phyloP scores from a whole-genome alignment of 2,329 filamentous ascomycete species.

The Aspergillus bombycis region DNA sequence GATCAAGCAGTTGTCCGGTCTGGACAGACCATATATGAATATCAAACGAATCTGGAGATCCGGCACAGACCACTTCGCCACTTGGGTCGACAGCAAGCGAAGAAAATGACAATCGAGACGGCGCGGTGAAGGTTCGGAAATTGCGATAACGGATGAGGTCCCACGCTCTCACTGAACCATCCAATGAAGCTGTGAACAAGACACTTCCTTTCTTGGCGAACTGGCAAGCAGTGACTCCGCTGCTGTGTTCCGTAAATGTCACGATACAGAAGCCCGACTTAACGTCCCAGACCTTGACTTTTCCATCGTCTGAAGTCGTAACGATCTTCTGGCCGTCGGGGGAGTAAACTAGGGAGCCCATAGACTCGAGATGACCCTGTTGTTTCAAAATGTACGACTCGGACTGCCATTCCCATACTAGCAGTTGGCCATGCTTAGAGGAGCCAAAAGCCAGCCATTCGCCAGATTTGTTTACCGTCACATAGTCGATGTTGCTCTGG shows the following conservation, averaged over 20 bases:
- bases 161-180: slow-evolving; percentile 94
- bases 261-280: slow-evolving; percentile 97
- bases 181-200: slow-evolving; percentile 90
- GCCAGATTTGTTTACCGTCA: slow-evolving; percentile 89
- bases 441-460: slow-evolving; percentile 98
- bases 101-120: slow-evolving; percentile 87
- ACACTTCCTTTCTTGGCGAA: slow-evolving; percentile 96
- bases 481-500: slow-evolving; percentile 92
- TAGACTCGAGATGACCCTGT: slow-evolving; percentile 93
- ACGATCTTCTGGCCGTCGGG: slow-evolving; percentile 92
- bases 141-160: slow-evolving; percentile 95
- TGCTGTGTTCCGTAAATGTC: slow-evolving; percentile 95
- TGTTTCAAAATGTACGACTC: slow-evolving; percentile 99
- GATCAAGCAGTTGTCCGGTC: slow-evolving; percentile 91
- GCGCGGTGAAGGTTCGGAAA: slow-evolving; percentile 95
- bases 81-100: slow-evolving; percentile 96
- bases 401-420: slow-evolving; percentile 99
- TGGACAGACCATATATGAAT: slow-evolving; percentile 99
- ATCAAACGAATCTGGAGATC: slow-evolving; percentile 93
- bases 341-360: slow-evolving; percentile 91
- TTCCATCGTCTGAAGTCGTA: slow-evolving; percentile 93
- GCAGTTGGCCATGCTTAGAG: slow-evolving; percentile 89
- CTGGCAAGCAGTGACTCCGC: slow-evolving; percentile 87
- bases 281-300: slow-evolving; percentile 98
- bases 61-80: slow-evolving; percentile 93